Evolutionary conservation across 2,329 filamentous ascomycete species (phyloP).

Genomic region (Xylariaceae sp.): DNA sequence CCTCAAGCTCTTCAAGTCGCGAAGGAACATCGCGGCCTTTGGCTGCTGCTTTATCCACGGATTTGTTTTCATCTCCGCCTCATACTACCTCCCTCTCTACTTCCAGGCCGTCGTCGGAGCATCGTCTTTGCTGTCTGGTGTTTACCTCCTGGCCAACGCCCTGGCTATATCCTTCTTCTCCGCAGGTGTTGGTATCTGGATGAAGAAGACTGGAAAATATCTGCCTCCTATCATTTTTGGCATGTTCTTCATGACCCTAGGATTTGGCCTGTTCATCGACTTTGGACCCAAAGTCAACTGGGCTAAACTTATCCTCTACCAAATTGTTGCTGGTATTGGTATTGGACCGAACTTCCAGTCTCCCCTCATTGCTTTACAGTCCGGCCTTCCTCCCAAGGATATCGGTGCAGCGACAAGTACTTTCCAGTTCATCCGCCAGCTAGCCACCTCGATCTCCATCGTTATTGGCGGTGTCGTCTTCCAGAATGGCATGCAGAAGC

Average conservation of each 20-base stretch:
- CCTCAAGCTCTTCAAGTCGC: constrained; percentile 61
- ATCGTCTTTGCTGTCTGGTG: constrained; percentile 60
- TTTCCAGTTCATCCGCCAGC: constrained; percentile 63
- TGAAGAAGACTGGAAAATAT: constrained; percentile 64
- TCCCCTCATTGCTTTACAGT: constrained; percentile 65
- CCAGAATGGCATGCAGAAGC: constrained; percentile 66
- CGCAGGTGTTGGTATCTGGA: constrained; percentile 51
- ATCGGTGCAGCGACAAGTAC: constrained; percentile 66
- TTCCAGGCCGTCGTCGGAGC: constrained; percentile 65
- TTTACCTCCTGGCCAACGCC: constrained; percentile 69
- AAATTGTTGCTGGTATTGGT: constrained; percentile 61
- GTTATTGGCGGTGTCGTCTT: constrained; percentile 77
- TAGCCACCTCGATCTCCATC: constrained; percentile 64
- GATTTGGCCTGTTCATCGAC: constrained; percentile 61
- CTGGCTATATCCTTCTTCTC: constrained; percentile 63
- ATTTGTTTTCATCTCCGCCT: constrained; percentile 70
- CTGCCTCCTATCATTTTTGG: constrained; percentile 57
- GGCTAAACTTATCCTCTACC: constrained; percentile 56
- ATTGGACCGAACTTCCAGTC: constrained; percentile 67
- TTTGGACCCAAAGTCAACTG: constrained; percentile 54
- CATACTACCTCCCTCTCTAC: constrained; percentile 80
- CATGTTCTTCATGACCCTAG: constrained; percentile 57
- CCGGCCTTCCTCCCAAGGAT: constrained; percentile 56
- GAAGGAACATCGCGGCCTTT: constrained; percentile 64
- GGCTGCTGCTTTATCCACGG: constrained; percentile 68